Conservation (phyloP, 2,329 filamentous ascomycete species). For the Moelleriella libera region DNA sequence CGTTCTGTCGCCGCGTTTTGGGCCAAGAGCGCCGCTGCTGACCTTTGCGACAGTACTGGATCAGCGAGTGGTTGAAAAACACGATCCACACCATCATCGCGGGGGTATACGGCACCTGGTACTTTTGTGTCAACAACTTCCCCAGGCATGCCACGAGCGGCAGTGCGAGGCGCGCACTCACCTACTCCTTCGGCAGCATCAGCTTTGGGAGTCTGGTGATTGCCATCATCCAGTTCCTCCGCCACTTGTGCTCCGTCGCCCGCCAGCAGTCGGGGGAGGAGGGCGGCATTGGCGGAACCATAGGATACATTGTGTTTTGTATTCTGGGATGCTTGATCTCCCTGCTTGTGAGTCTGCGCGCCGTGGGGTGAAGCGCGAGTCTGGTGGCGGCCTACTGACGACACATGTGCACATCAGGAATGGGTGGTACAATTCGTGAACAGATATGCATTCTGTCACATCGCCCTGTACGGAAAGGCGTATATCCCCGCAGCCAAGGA, state of each 20-base stretch:
- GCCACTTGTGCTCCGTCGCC: conserved; percentile 71
- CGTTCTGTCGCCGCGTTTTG: neutral
- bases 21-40: neutral
- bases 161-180: conserved; percentile 68
- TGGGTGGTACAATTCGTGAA: conserved; percentile 87
- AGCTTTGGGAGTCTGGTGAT: conserved; percentile 74
- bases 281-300: conserved; percentile 58
- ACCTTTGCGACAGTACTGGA: conserved; percentile 50
- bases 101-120: conserved; percentile 87
- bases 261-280: conserved; percentile 47
- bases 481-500: conserved; percentile 81
- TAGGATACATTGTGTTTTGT: conserved; percentile 56
- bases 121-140: conserved; percentile 60
- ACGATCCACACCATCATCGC: conserved; percentile 79
- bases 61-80: conserved; percentile 88
- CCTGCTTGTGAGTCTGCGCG: conserved; percentile 30
- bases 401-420: conserved; percentile 23
- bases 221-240: conserved; percentile 72
- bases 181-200: conserved; percentile 88
- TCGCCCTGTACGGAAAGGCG: conserved; percentile 80
- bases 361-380: neutral
- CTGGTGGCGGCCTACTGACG: neutral
- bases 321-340: conserved; percentile 62
- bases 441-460: conserved; percentile 83
- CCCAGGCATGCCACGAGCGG: conserved; percentile 69